Evolutionary conservation across 2,329 filamentous ascomycete species (phyloP), one percentile per base, ranked within the genome.

Genomic region (Exophiala lecanii-corni): DNA sequence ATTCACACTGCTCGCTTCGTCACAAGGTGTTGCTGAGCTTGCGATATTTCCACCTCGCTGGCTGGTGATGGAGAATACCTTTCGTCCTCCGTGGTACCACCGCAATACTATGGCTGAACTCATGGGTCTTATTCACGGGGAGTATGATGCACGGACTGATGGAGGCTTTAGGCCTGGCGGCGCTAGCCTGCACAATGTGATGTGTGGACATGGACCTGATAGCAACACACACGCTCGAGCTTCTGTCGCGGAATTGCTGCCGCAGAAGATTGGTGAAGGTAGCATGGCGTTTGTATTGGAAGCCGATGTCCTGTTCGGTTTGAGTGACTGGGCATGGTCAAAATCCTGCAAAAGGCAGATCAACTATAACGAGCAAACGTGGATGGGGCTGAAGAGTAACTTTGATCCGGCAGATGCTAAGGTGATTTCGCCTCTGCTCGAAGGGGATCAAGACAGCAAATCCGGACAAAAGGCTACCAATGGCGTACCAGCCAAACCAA

Each of bases 301-400:
- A 62, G 74, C 76, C 55, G 75, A 69, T 51, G 60, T 83, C 36
- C 84, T 84, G 79, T 74, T 85, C 16, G 82, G 81, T 2, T 80
- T 85, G 17, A 84, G 81, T 2, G 81, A 84, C 48, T 86, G 82
- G 82, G 82, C 80, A 1, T 61, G 85, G 47, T 82, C 78, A 61
- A 75, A 76, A 49, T 91, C 80, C 58, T 64, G 72, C 56, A 85
- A 84, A 64, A 75, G 84, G 26, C 82, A 85, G 67, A 71, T 78
- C 49, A 77, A 77, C 43, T 92, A 91, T 58, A 88, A 79, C 58
- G 77, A 81, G 41, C 84, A 92, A 69, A 89, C 84, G 61, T 94
- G 87, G 87, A 79, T 72, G 16, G 73, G 74, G 0, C 65, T 84
- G 36, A 75, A 76, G 62, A 71, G 78, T 28, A 75, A 83, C 57